These are phyloP conservation scores for Anethum foeniculum DNA, from an alignment of 140 eudicot genomes.

Conservation along the genomic window DNA sequence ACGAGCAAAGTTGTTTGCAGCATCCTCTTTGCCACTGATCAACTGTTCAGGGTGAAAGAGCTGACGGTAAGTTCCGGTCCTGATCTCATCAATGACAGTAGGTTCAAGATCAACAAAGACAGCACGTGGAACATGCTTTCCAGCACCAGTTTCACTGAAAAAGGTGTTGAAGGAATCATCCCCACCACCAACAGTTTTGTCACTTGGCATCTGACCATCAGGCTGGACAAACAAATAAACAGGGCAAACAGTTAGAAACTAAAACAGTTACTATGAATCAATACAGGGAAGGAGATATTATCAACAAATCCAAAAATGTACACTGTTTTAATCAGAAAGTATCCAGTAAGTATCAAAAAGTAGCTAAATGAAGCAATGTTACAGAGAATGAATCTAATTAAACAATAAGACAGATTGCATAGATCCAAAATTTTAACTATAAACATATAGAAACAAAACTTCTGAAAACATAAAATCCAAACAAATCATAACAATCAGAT, in stretches of 20 bases:
- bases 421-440: too few species aligned
- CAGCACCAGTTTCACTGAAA: constrained; percentile 83
- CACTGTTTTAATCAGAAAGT: not conserved
- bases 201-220: constrained; percentile 90
- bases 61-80: constrained; percentile 74
- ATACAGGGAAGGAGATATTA: not conserved
- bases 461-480: not conserved
- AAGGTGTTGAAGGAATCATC: constrained; percentile 90
- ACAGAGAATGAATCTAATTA: too few species aligned
- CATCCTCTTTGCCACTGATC: constrained; percentile 81
- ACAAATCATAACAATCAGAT: too few species aligned
- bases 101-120: constrained; percentile 86
- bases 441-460: not conserved
- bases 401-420: not conserved
- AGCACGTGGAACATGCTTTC: constrained; percentile 87
- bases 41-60: constrained; percentile 80
- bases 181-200: constrained; percentile 72
- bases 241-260: not conserved
- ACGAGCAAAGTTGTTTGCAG: constrained; percentile 87
- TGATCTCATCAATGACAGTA: constrained; percentile 75
- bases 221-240: constrained; percentile 31
- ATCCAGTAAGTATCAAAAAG: not conserved
- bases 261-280: not conserved
- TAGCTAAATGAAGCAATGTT: too few species aligned
- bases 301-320: not conserved